These are phyloP conservation scores for Tribonema minus DNA, from an alignment of 108 stramenopile genomes.

Conservation along the genomic window DNA sequence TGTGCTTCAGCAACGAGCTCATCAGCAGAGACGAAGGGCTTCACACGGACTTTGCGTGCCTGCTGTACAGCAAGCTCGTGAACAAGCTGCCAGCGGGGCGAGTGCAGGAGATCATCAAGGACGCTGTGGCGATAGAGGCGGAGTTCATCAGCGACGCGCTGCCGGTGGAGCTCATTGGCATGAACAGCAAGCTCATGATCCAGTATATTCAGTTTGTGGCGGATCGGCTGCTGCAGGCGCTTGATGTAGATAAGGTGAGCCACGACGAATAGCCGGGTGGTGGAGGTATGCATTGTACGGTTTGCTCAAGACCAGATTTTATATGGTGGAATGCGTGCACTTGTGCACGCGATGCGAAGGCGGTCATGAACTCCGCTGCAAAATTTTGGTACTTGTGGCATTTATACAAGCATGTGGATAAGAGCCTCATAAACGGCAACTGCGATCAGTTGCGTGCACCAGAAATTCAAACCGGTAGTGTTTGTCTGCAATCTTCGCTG, in stretches of 20 bases:
- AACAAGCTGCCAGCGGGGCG: constrained; percentile 68
- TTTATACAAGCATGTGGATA: no score
- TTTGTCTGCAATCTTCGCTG: no score
- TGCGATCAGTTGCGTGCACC: no score
- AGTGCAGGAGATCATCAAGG: constrained; percentile 74
- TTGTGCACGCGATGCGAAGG: no score
- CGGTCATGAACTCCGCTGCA: no score
- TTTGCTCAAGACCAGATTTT: no score
- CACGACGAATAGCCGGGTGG: no score
- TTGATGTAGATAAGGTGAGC: constrained; percentile 76
- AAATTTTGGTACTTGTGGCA: no score
- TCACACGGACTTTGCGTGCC: constrained; percentile 86
- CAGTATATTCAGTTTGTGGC: constrained; percentile 99
- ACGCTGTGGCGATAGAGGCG: constrained; percentile 98
- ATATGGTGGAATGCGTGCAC: no score
- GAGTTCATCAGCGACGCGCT: constrained; percentile 94
- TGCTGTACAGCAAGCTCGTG: constrained; percentile 83
- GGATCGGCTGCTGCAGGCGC: constrained; percentile 84
- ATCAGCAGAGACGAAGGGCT: constrained; percentile 94
- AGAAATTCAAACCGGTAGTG: no score
- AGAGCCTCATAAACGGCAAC: no score
- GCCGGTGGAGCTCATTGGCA: constrained; percentile 98
- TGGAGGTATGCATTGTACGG: no score
- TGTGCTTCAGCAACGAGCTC: constrained; percentile 96
- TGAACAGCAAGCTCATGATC: constrained; percentile 94